Evolutionary conservation across 768 basidiomycete genomes (phyloP), one percentile per base, ranked within the genome.

Genomic region (Crepidotus variabilis): DNA sequence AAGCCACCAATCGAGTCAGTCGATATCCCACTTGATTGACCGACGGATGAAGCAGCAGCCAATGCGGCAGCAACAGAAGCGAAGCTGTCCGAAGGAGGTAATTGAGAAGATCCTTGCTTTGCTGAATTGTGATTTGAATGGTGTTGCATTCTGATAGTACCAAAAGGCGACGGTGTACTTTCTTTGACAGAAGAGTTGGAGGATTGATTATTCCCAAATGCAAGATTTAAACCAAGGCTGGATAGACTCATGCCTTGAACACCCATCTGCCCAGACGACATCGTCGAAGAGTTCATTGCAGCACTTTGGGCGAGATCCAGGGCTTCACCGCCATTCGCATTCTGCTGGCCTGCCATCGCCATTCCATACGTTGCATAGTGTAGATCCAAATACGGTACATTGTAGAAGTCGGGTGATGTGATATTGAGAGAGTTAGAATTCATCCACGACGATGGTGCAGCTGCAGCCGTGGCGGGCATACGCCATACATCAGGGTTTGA

Each of bases 361-460:
- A 43, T 43, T 20, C 39, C 23, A 11, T 53, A 45, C 13, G 23
- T 53, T 14, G 46, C 50, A 33, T 58, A 59, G 33, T 59, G 58
- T 21, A 59, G 47, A 52, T 59, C 58, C 35, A 59, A 43, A 34
- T 59, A 59, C 16, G 58, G 58, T 20, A 58, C 57, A 22, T 58
- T 58, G 28, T 55, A 59, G 11, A 59, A 43, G 28, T 59, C 58
- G 46, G 24, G 49, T 8, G 58, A 56, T 1, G 58, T 51, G 52
- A 46, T 8, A 43, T 20, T 22, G 52, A 46, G 14, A 39, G 54
- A 47, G 47, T 56, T 56, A 24, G 35, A 33, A n/a, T 47, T 55
- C 18, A 33, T 28, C 46, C 54, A 56, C 6, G 50, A 28, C 0
- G 50, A 36, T 10, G 34, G 36, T 24, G 47, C 50, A 24, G 50